Evolutionary conservation across 208 protist species (phyloP), one percentile per base, ranked within the genome.

Genomic region (Novymonas esmeraldas): DNA sequence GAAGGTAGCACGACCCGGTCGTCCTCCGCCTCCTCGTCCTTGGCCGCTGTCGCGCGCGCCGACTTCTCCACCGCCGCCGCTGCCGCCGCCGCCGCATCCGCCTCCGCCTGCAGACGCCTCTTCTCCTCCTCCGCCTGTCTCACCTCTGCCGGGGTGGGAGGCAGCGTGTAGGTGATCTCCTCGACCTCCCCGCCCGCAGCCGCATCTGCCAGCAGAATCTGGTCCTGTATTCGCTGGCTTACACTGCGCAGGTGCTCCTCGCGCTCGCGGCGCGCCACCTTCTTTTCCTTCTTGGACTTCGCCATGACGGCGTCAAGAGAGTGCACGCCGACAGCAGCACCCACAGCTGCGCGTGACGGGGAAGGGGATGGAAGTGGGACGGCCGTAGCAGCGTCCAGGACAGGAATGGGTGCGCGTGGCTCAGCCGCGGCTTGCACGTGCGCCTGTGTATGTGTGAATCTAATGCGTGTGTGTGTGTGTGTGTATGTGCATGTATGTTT

Each of bases 151-250:
- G 70, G 70, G 5, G 70, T 59, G 4, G 70, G 70, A 34, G 84
- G 72, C 22, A 87, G 70, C 41, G 81, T 72, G 57, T 90, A 90
- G 48, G 62, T 57, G 22, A 85, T 64, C 70, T 86, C 80, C 52
- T 76, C 75, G 6, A 44, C 70, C 31, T 67, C 73, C 2, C 56
- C 68, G 20, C 64, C 74, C 13, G 49, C 59, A 14, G 61, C 62
- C 3, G 59, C 54, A 33, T 68, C 46, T 9, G 70, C 66, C n/a
- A 85, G 52, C 31, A 74, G 57, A 7, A 78, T 42, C 39, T 76
- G 70, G 10, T 71, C 60, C 41, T 85, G 73, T n/a, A 86, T 77
- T 33, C 70, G 57, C 62, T 70, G 72, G 31, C 62, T 71, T 3
- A 81, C 59, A 26, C 69, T 74, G 71, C 67, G 75, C 11, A 86